Evolutionary conservation across 768 basidiomycete genomes (phyloP), one percentile per base, ranked within the genome.

Genomic region (Russula ochroleuca): DNA sequence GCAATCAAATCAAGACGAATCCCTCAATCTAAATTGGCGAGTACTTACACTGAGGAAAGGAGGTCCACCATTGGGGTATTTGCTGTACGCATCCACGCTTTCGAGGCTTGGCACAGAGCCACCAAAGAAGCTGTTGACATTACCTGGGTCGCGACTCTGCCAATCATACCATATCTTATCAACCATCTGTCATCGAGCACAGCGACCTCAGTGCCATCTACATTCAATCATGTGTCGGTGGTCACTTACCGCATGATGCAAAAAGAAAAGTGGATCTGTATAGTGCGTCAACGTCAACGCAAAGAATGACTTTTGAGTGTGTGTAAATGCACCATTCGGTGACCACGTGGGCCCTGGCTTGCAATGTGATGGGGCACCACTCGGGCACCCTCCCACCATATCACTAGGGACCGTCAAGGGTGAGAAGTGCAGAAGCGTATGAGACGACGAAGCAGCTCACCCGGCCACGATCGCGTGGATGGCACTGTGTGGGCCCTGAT

Each of bases 101-200:
- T 70, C 56, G 25, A 73, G 25, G 43, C 67, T 67, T 52, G 74
- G 67, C 6, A 74, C 70, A 5, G 73, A 70, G 5, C 76, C 76
- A 54, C 76, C 76, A 25, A 66, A 64, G 64, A 70, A 76, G 33
- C 70, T 69, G 52, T 63, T 59, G 57, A 61, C 64, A 65, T 73
- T 76, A 10, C 43, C 54, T 1, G 64, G 33, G 59, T 73, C 48
- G 13, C 59, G 60, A 57, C 62, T 61, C 53, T 77, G 76, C 76
- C 76, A 76, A 52, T 76, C 72, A 55, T 53, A 75, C 76, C 76
- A 77, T 17, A 76, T 58, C 61, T 75, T 75, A 66, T 76, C 76
- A 53, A 77, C 67, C 75, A 75, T 76, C 72, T 72, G 59, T 37
- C 25, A n/a, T 6, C 47, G 28, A 28, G 31, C 23, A 33, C 1